Evolutionary conservation across 495 filamentous ascomycete genomes (phyloP).

Genomic region (Gamarada debralockiae): DNA sequence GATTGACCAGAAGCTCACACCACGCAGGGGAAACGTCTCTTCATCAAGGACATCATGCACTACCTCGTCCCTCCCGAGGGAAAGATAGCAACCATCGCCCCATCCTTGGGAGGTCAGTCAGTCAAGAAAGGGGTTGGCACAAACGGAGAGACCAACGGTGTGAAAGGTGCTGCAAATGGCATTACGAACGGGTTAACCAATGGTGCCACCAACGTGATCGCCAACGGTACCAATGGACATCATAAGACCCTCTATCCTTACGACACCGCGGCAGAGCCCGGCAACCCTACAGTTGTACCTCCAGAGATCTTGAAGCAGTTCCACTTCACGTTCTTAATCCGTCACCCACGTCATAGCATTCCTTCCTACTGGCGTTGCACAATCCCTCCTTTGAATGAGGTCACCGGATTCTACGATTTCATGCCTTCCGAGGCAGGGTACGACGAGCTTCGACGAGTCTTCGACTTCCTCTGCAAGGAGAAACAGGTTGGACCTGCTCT

Average conservation of each 20-base stretch:
- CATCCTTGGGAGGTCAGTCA: slow-evolving; percentile 52
- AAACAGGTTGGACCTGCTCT: slow-evolving; percentile 61
- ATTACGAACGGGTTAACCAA: slow-evolving; percentile 28
- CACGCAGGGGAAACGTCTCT: slow-evolving; percentile 71
- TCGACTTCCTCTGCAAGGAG: slow-evolving; percentile 69
- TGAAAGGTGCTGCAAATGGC: slow-evolving; percentile 26
- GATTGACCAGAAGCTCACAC: slow-evolving; percentile 23
- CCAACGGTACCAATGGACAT: slow-evolving; percentile 21
- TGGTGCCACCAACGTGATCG: slow-evolving; percentile 15
- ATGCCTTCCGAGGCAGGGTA: slow-evolving; percentile 86
- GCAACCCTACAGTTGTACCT: slow-evolving; percentile 85
- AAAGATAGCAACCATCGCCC: slow-evolving; percentile 65
- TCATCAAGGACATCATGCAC: slow-evolving; percentile 97
- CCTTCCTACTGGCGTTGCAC: slow-evolving; percentile 95
- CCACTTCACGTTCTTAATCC: slow-evolving; percentile 97
- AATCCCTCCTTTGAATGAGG: slow-evolving; percentile 73
- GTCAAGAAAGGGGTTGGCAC: slow-evolving; percentile 60
- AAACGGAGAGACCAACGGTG: slow-evolving; percentile 23
- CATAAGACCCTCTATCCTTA: slow-evolving; percentile 50
- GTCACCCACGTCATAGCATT: slow-evolving; percentile 81
- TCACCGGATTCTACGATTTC: slow-evolving; percentile 86
- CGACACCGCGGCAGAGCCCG: slow-evolving; percentile 47
- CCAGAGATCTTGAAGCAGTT: slow-evolving; percentile 62
- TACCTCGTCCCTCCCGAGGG: slow-evolving; percentile 75
- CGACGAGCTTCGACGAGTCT: slow-evolving; percentile 74